A percentile compares a stretch with the other conserved stretches of the same genome.
These are phyloP conservation scores for Linnemannia elongata DNA, from an alignment of 192 early-diverging fungal genomes.

Conservation along the genomic window DNA sequence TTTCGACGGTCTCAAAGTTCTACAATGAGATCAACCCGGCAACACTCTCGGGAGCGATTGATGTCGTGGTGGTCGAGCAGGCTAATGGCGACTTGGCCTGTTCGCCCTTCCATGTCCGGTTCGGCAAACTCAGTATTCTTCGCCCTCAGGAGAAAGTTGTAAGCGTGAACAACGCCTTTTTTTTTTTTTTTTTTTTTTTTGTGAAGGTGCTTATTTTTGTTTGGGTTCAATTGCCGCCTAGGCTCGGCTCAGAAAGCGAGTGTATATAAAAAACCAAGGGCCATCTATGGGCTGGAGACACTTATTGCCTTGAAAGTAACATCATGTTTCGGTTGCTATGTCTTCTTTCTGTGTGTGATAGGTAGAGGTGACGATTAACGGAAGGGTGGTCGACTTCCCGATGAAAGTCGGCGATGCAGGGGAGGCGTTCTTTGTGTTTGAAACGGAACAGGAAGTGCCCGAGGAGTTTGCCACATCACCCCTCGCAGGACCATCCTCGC, in stretches of 20 bases:
- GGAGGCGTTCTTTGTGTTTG: slow-evolving; percentile 97
- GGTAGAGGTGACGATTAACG: slow-evolving; percentile 90
- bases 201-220: not conserved
- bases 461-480: slow-evolving; percentile 95
- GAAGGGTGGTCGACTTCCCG: slow-evolving; percentile 75
- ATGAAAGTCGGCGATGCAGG: slow-evolving; percentile 99
- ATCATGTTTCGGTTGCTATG: too few relatives aligned
- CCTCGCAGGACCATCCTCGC: slow-evolving; percentile 68
- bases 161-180: not conserved
- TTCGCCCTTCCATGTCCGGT: slow-evolving; percentile 98
- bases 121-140: slow-evolving; percentile 94
- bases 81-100: slow-evolving; percentile 86
- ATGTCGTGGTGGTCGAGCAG: slow-evolving; percentile 93
- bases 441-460: slow-evolving; percentile 91
- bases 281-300: too few relatives aligned
- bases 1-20: slow-evolving; percentile 89
- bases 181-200: not conserved
- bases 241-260: too few relatives aligned
- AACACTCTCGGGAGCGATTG: slow-evolving; percentile 97
- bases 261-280: too few relatives aligned
- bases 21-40: slow-evolving; percentile 97
- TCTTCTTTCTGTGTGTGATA: slow-evolving; percentile 2
- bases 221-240: too few relatives aligned
- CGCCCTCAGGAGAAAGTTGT: slow-evolving; percentile 91
- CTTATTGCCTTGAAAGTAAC: too few relatives aligned